These are phyloP conservation scores for Pelargonium myrrhifolium DNA, from an alignment of 441 rosid genomes.

Conservation along the genomic window DNA sequence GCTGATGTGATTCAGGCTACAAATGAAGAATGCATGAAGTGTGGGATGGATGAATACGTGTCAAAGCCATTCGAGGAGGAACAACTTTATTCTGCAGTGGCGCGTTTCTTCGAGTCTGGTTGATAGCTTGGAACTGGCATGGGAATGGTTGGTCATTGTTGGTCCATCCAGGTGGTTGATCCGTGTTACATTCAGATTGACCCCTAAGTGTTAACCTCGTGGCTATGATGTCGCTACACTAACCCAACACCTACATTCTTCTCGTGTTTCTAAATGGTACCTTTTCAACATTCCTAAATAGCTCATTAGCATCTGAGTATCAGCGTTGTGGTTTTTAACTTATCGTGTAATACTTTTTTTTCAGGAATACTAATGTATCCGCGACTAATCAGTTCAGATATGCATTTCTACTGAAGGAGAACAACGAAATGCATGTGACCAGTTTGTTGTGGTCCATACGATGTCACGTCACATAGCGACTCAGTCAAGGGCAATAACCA, in stretches of 20 bases:
- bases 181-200: background rate
- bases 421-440: slow-evolving; percentile 9
- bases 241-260: slow-evolving; percentile 2
- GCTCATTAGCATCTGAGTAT: background rate
- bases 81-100: slow-evolving; percentile 73
- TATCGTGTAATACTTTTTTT: slow-evolving; percentile 8
- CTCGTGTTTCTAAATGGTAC: background rate
- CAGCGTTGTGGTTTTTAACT: background rate
- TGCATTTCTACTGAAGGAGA: slow-evolving; percentile 13
- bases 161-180: background rate
- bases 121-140: background rate
- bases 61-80: slow-evolving; percentile 84
- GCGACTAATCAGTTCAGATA: slow-evolving; percentile 1
- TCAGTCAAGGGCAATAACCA: background rate
- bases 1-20: slow-evolving; percentile 90
- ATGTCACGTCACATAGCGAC: background rate
- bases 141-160: background rate
- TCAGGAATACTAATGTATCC: slow-evolving; percentile 26
- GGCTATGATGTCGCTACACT: no score
- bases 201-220: no score
- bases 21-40: slow-evolving; percentile 58
- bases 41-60: slow-evolving; percentile 90
- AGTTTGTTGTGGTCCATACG: slow-evolving; percentile 9
- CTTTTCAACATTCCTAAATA: background rate
- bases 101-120: slow-evolving; percentile 52